Percentiles rank a stretch among this genome's conserved stretches.
Evolutionary conservation across 805 yeast genomes (phyloP).

Genomic region (Monosporozyma yasuniensis): DNA sequence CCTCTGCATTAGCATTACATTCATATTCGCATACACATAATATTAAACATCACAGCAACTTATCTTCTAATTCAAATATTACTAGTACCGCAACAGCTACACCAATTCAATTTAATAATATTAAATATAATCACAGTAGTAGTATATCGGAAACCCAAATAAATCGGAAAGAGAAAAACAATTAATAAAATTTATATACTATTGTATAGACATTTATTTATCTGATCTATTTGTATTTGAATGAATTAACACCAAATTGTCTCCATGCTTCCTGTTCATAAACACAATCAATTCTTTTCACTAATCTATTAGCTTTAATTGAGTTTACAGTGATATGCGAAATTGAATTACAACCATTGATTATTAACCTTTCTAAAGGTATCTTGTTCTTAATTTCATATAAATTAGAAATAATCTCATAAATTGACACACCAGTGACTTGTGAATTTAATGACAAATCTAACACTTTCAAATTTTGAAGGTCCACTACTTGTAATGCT

Average conservation of each 20-base stretch:
- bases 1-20: neutral
- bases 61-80: too few species aligned
- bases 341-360: conserved; percentile 24
- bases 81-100: neutral
- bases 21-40: neutral
- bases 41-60: neutral
- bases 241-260: conserved; percentile 24
- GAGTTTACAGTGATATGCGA: conserved; percentile 24
- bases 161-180: neutral
- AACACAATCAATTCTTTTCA: conserved; percentile 18
- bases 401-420: conserved; percentile 18
- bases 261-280: conserved; percentile 27
- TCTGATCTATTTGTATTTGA: conserved; percentile 10
- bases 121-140: neutral
- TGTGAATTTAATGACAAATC: conserved; percentile 27
- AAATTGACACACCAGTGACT: conserved; percentile 26
- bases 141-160: neutral
- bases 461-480: conserved; percentile 13
- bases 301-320: conserved; percentile 16
- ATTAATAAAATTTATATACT: neutral
- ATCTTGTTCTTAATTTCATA: conserved; percentile 7
- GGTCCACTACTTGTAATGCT: conserved; percentile 7
- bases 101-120: neutral
- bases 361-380: conserved; percentile 15
- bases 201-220: neutral